These are phyloP conservation scores for Pleurotus citrinopileatus DNA, from an alignment of 768 basidiomycete genomes.

Conservation along the genomic window DNA sequence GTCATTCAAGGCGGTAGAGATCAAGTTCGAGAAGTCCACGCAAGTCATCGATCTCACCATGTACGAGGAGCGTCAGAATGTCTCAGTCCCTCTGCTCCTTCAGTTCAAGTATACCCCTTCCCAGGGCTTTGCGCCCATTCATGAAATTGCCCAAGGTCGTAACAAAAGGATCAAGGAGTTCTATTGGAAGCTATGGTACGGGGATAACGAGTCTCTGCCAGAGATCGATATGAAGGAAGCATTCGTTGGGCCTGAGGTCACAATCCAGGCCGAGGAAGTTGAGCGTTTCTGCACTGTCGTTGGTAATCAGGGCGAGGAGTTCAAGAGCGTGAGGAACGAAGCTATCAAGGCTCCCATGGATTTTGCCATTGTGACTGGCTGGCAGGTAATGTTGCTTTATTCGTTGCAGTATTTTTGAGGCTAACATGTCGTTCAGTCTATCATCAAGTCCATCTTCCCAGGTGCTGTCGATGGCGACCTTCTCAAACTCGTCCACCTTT, in stretches of 20 bases:
- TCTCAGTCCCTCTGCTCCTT: conserved; percentile 76
- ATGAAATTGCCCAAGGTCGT: conserved; percentile 80
- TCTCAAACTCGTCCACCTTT: conserved; percentile 93
- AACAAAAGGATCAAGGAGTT: conserved; percentile 94
- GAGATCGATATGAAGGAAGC: conserved; percentile 76
- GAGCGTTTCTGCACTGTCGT: conserved; percentile 91
- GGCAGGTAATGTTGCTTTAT: conserved; percentile 79
- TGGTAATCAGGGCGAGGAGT: conserved; percentile 89
- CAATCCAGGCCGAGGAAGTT: conserved; percentile 70
- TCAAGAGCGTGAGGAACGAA: conserved; percentile 72
- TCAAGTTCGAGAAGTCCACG: conserved; percentile 52
- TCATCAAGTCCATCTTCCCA: conserved; percentile 99
- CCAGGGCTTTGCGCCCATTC: conserved; percentile 88
- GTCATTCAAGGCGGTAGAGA: conserved; percentile 81
- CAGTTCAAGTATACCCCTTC: conserved; percentile 86
- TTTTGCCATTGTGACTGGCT: conserved; percentile 97
- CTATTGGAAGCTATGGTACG: conserved; percentile 99
- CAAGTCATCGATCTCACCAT: conserved; percentile 68
- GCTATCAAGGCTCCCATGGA: conserved; percentile 93
- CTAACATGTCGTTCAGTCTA: conserved; percentile 57
- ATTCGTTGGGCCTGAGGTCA: conserved; percentile 85
- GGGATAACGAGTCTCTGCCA: conserved; percentile 76
- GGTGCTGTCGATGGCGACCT: conserved; percentile 88
- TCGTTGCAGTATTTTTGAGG: not conserved
- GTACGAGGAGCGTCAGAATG: conserved; percentile 78